phyloP scores from a whole-genome alignment of 345 rosid species.

The Eutrema japonicum region DNA sequence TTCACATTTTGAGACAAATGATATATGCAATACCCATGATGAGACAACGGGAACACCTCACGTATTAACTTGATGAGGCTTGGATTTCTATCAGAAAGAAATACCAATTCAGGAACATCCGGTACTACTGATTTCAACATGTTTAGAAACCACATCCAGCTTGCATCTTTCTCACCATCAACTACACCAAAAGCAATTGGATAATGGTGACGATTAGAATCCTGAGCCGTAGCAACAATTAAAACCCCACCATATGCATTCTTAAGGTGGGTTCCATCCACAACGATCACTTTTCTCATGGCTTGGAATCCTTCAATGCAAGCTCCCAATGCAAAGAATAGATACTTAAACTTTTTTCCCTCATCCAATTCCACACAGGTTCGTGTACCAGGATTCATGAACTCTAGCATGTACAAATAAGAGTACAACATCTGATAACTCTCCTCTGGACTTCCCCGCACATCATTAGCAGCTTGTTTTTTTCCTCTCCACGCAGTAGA shows the following conservation, averaged over 20 bases:
- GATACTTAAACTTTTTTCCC: neutral
- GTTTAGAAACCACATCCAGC: neutral
- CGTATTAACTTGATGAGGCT: neutral
- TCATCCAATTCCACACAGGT: neutral
- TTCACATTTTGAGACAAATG: conserved; percentile 1
- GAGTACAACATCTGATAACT: neutral
- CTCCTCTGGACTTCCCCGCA: neutral
- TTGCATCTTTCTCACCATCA: conserved; percentile 10
- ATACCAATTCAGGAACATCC: neutral
- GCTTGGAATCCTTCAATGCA: neutral
- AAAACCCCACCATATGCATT: too few species aligned
- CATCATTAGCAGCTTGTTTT: neutral
- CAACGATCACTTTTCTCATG: conserved; percentile 3
- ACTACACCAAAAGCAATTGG: neutral
- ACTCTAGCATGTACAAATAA: neutral
- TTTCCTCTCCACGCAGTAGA: neutral
- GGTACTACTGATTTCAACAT: neutral
- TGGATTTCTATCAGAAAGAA: neutral
- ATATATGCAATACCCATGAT: neutral
- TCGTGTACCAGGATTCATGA: neutral
- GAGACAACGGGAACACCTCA: neutral
- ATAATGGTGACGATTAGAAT: conserved; percentile 2
- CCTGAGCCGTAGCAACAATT: neutral
- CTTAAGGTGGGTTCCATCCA: neutral
- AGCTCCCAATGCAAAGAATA: neutral